Evolutionary conservation across 2,329 filamentous ascomycete genomes (phyloP).

Genomic region (Ophiobolus disseminans): DNA sequence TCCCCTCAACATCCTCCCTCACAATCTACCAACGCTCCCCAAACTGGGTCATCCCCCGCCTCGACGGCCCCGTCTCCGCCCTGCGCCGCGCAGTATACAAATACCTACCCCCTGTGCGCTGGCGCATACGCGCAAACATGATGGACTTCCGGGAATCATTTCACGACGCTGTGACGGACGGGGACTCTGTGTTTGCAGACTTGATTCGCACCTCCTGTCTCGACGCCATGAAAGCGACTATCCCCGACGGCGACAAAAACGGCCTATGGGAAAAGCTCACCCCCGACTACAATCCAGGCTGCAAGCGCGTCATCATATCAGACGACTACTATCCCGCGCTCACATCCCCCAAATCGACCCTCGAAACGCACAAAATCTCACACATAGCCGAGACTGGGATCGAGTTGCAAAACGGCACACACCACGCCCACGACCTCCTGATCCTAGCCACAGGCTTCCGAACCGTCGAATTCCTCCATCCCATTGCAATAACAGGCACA

Average conservation of each 20-base stretch:
- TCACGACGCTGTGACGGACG: constrained; percentile 54
- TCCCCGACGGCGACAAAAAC: constrained; percentile 52
- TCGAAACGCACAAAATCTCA: constrained; percentile 60
- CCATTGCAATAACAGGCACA: constrained; percentile 60
- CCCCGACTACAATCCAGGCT: constrained; percentile 62
- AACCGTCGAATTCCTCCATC: constrained; percentile 65
- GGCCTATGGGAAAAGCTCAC: constrained; percentile 62
- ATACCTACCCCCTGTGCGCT: constrained; percentile 60
- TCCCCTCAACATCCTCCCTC: constrained; percentile 57
- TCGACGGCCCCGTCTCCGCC: constrained; percentile 56
- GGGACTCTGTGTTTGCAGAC: constrained; percentile 50
- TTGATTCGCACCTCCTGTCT: constrained; percentile 49
- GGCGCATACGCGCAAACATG: constrained; percentile 57
- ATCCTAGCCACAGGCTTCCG: constrained; percentile 67
- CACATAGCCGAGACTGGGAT: constrained; percentile 58
- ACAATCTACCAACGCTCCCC: constrained; percentile 65
- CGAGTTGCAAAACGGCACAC: constrained; percentile 50
- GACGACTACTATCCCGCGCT: constrained; percentile 65
- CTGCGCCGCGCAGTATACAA: constrained; percentile 54
- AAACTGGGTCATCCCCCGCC: constrained; percentile 65
- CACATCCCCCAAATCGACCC: constrained; percentile 54
- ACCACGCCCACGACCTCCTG: constrained; percentile 62
- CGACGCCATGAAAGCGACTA: constrained; percentile 53
- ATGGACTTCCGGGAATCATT: constrained; percentile 64
- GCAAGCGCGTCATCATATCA: constrained; percentile 62